Percentiles rank a stretch among this genome's conserved stretches.
phyloP scores from a whole-genome alignment of 768 basidiomycete species.

The Lactarius vividus region DNA sequence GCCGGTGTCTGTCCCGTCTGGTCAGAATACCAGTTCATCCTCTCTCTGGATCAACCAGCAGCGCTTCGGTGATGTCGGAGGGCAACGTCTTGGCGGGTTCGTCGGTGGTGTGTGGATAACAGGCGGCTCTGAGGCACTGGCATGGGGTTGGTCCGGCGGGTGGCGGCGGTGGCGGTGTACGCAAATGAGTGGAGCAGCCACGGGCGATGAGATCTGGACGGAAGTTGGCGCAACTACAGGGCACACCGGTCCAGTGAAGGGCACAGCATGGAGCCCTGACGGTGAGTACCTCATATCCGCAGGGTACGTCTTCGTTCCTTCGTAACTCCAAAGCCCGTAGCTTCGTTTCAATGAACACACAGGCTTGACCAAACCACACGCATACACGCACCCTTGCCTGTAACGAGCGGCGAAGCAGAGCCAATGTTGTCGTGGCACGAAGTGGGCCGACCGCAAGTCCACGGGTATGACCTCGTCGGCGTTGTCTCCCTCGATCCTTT shows the following conservation, averaged over 20 bases:
- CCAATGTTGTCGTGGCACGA: constrained; percentile 71
- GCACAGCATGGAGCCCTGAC: constrained; percentile 81
- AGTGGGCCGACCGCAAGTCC: constrained; percentile 88
- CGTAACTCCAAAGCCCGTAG: not conserved
- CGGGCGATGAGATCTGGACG: constrained; percentile 54
- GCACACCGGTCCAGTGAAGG: constrained; percentile 76
- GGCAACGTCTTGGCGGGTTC: constrained; percentile 87
- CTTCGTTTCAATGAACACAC: constrained; percentile 12
- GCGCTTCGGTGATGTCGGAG: constrained; percentile 94
- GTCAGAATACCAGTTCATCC: constrained; percentile 40
- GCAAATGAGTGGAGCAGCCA: constrained; percentile 17
- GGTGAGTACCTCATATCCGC: constrained; percentile 86
- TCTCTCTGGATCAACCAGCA: constrained; percentile 89
- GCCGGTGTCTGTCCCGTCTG: constrained; percentile 53
- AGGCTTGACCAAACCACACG: constrained; percentile 92
- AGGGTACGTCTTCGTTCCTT: constrained; percentile 50
- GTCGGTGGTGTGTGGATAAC: constrained; percentile 83
- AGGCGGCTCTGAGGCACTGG: constrained; percentile 61
- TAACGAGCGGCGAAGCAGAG: constrained; percentile 17
- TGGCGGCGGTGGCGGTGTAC: constrained; percentile 81
- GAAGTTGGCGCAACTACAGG: constrained; percentile 83
- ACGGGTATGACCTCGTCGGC: constrained; percentile 90
- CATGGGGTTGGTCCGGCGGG: constrained; percentile 93
- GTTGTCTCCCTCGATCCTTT: constrained; percentile 72
- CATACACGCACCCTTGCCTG: constrained; percentile 64